Evolutionary conservation across 2,329 filamentous ascomycete genomes (phyloP), one percentile per base, ranked within the genome.

Genomic region (Clonostachys sp.): DNA sequence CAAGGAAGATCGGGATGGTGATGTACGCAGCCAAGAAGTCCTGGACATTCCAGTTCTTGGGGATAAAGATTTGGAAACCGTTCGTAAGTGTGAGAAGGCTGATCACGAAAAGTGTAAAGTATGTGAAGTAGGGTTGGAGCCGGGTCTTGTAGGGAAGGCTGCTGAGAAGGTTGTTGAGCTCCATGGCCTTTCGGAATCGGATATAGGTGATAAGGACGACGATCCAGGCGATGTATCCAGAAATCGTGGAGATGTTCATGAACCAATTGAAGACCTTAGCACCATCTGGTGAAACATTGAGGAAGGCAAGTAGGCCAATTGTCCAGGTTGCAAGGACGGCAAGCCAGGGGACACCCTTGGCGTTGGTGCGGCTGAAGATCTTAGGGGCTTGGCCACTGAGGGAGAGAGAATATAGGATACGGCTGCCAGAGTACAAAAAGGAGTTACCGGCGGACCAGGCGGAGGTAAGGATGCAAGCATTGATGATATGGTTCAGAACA

Each of bases 1-100:
- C 63, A 3, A 82, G 53, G 62, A 87, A 87, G 54, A 75, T 78
- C 42, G 73, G 83, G 1, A 86, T 68, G 10, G 74, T 85, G 57
- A 87, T 72, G 56, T 84, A 90, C 56, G 67, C 74, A 0, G 80
- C 78, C n/a, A 85, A 50, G 57, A 94, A 94, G 55, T 73, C 73
- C 6, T 74, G 71, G 0, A 75, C 77, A 14, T 72, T 77, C 78
- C 83, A 92, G 30, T 83, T 72, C 8, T 72, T 67, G 0, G 81
- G 79, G 61, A 85, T 86, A 61, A 92, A 91, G 13, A 86, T 78
- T 35, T 83, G 78, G 65, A 91, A 92, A 2, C 87, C 88, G 56
- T 89, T 89, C 55, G 88, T 84, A 4, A 91, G 65, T 2, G 77
- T 80, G n/a, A 91, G 71, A 24, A 89, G 65, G 4, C 64, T 60